Evolutionary conservation across 78 protist species (phyloP).

Genomic region (Planoprotostelium fungivorum): DNA sequence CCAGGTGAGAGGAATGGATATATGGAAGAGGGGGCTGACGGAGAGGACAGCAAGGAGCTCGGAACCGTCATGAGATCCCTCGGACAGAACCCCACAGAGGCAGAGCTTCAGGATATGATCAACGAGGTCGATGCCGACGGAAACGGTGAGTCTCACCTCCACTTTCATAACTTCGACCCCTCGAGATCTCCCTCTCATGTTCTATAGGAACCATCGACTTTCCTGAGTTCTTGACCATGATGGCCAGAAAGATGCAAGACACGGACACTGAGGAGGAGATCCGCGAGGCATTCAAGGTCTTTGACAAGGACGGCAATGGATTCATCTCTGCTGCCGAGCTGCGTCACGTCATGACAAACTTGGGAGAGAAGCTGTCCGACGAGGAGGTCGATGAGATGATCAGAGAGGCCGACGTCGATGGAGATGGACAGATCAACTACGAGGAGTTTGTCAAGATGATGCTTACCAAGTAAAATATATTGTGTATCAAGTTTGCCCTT

Average conservation of each 20-base stretch:
- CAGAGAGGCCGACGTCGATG: conserved; percentile 93
- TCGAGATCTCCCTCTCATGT: conserved; percentile 60
- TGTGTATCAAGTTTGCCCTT: too few species aligned
- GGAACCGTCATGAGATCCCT: conserved; percentile 86
- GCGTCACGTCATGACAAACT: conserved; percentile 91
- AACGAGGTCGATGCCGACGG: conserved; percentile 90
- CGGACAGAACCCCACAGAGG: conserved; percentile 98
- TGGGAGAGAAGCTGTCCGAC: conserved; percentile 93
- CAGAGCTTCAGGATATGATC: conserved; percentile 99
- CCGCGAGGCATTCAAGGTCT: conserved; percentile 98
- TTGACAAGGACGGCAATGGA: conserved; percentile 99
- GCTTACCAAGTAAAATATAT: conserved; percentile 75
- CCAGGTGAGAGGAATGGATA: too few species aligned
- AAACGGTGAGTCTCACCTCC: conserved; percentile 8
- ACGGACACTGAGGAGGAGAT: conserved; percentile 98
- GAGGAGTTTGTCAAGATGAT: conserved; percentile 95
- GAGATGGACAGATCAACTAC: conserved; percentile 97
- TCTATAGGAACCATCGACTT: conserved; percentile 97
- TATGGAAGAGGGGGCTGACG: too few species aligned
- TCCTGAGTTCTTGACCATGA: conserved; percentile 93
- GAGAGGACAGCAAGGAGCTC: conserved; percentile 74
- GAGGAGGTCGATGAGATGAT: conserved; percentile 98
- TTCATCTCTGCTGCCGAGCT: conserved; percentile 97
- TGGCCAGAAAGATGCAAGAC: conserved; percentile 97
- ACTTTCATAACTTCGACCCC: neutral